Conservation (phyloP, 73 alveolate species). For the Paramecium biaurelia region DNA sequence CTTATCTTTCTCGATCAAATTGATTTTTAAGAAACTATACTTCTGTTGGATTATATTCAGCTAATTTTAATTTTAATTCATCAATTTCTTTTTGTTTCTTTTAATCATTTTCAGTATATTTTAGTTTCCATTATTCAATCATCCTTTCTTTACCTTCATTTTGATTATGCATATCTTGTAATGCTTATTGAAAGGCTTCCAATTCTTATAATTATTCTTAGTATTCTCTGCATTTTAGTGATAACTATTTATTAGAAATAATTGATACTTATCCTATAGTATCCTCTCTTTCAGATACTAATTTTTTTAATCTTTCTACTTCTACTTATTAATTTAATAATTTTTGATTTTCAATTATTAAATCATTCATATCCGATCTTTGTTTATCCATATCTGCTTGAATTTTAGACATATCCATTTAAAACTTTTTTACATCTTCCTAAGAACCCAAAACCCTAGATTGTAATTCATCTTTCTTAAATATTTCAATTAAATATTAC, state of each 20-base stretch:
- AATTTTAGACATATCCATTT: neutral
- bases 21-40: neutral
- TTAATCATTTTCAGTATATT: neutral
- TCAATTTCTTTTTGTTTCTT: neutral
- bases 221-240: neutral
- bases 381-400: neutral
- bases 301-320: neutral
- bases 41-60: neutral
- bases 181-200: neutral
- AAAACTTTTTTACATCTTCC: constrained; percentile 19
- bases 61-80: neutral
- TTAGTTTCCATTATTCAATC: constrained; percentile 16
- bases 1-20: neutral
- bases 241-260: neutral
- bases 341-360: neutral
- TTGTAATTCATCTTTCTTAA: constrained; percentile 4
- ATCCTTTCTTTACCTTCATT: neutral
- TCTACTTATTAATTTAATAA: neutral
- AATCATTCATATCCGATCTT: neutral
- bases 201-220: neutral
- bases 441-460: neutral
- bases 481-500: neutral
- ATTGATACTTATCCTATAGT: neutral
- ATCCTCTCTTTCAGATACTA: neutral
- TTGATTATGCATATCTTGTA: neutral